phyloP scores from a whole-genome alignment of 2,329 filamentous ascomycete genomes.

The Botryosphaeria dothidea region DNA sequence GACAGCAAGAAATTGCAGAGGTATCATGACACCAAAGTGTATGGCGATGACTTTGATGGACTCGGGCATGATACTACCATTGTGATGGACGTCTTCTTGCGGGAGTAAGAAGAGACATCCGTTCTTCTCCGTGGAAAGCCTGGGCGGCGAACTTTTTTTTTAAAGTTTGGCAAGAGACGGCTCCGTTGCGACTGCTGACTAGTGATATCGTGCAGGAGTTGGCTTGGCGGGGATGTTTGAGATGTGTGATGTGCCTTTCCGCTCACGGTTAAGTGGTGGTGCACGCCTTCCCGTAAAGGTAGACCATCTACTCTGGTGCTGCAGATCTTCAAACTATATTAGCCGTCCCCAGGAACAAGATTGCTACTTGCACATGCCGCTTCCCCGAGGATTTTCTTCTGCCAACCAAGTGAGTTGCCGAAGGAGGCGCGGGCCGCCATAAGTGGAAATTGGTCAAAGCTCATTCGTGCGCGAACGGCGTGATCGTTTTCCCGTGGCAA shows the following conservation, averaged over 20 bases:
- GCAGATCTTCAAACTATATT: neutral
- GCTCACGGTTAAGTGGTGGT: neutral
- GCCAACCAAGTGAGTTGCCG: too few species aligned
- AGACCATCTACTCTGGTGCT: neutral
- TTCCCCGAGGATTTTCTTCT: too few species aligned
- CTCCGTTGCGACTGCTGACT: neutral
- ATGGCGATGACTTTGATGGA: neutral
- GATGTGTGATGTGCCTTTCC: neutral
- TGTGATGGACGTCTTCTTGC: neutral
- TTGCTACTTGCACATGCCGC: too few species aligned
- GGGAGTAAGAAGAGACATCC: neutral
- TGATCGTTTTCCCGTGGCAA: too few species aligned
- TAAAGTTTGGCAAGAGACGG: neutral
- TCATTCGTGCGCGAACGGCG: too few species aligned
- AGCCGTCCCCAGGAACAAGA: neutral
- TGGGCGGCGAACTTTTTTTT: neutral
- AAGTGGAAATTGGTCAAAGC: too few species aligned
- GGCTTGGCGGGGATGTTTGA: neutral
- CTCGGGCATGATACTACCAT: neutral
- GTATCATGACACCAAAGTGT: conserved; percentile 4
- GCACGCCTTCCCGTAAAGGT: neutral
- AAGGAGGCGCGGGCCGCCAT: too few species aligned
- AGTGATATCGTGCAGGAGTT: neutral
- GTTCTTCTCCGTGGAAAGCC: neutral
- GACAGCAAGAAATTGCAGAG: neutral